phyloP scores from a whole-genome alignment of 2,329 filamentous ascomycete species.

The Stagonosporopsis rhizophila region DNA sequence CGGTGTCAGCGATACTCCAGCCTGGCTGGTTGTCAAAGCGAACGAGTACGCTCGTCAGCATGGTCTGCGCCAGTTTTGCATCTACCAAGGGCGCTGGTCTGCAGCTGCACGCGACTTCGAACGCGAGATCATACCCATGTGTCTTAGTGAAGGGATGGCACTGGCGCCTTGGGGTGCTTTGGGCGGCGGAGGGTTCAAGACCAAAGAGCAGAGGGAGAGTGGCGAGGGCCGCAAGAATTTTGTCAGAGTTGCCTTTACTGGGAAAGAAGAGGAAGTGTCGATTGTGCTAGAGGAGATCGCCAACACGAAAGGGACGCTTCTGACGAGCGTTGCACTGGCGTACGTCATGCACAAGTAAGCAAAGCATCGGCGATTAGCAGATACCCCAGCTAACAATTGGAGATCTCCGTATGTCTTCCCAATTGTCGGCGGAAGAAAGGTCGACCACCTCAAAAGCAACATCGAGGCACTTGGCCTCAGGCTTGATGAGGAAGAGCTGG shows the following conservation, averaged over 20 bases:
- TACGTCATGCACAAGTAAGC: constrained; percentile 71
- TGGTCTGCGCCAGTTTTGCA: constrained; percentile 50
- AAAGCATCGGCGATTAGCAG: too few relatives aligned
- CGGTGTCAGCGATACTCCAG: constrained; percentile 54
- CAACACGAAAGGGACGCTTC: constrained; percentile 60
- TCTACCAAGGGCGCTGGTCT: constrained; percentile 73
- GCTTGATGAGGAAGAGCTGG: constrained; percentile 67
- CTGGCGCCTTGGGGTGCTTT: constrained; percentile 63
- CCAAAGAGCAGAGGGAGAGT: constrained; percentile 29
- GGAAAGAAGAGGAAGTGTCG: constrained; percentile 60
- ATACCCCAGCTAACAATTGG: constrained; percentile 30
- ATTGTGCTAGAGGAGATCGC: constrained; percentile 67
- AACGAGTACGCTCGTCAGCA: constrained; percentile 50
- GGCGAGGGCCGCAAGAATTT: constrained; percentile 49
- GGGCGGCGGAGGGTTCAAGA: constrained; percentile 56
- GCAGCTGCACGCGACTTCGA: constrained; percentile 70
- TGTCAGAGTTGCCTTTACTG: constrained; percentile 40
- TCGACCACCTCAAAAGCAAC: constrained; percentile 73
- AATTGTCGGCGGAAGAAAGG: constrained; percentile 72
- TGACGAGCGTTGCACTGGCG: constrained; percentile 70
- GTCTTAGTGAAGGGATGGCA: constrained; percentile 66
- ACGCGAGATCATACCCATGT: constrained; percentile 74
- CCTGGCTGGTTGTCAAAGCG: constrained; percentile 43
- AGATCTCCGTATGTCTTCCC: constrained; percentile 70
- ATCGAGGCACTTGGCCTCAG: constrained; percentile 70